Percentiles rank a stretch among this genome's conserved stretches.
Conservation (phyloP, 331 rosid species). For the Saraca asoca region DNA sequence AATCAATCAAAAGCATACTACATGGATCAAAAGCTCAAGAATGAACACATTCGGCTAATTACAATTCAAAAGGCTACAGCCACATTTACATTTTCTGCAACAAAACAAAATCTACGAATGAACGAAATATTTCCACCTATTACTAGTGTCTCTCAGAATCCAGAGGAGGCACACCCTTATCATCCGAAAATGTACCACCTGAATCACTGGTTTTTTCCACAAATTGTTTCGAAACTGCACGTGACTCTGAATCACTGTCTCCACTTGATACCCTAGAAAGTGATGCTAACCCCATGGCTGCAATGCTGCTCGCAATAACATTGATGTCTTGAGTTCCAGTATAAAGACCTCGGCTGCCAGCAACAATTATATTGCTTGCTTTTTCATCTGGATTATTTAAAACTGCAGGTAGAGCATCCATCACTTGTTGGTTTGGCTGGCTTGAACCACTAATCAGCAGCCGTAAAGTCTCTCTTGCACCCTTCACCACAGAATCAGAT, state of each 20-base stretch:
- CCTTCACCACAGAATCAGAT: slow-evolving; percentile 75
- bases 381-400: slow-evolving; percentile 57
- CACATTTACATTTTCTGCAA: slow-evolving; percentile 38
- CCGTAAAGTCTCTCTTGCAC: slow-evolving; percentile 88
- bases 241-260: slow-evolving; percentile 33
- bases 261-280: slow-evolving; percentile 58
- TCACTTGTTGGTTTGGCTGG: slow-evolving; percentile 59
- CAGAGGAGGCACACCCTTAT: slow-evolving; percentile 38
- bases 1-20: background rate
- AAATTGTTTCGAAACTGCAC: too few relatives aligned
- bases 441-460: slow-evolving; percentile 78
- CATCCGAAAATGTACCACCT: slow-evolving; percentile 48
- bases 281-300: slow-evolving; percentile 82
- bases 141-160: slow-evolving; percentile 36
- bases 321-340: slow-evolving; percentile 66
- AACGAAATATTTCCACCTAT: slow-evolving; percentile 30
- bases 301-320: slow-evolving; percentile 74
- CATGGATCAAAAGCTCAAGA: background rate
- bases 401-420: slow-evolving; percentile 71
- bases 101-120: slow-evolving; percentile 35
- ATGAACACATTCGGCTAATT: slow-evolving; percentile 20
- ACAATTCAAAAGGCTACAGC: slow-evolving; percentile 42
- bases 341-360: slow-evolving; percentile 89
- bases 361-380: slow-evolving; percentile 51
- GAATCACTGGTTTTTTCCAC: slow-evolving; percentile 42